Conservation (phyloP, 2,329 filamentous ascomycete genomes). For the Venturia aucupariae region DNA sequence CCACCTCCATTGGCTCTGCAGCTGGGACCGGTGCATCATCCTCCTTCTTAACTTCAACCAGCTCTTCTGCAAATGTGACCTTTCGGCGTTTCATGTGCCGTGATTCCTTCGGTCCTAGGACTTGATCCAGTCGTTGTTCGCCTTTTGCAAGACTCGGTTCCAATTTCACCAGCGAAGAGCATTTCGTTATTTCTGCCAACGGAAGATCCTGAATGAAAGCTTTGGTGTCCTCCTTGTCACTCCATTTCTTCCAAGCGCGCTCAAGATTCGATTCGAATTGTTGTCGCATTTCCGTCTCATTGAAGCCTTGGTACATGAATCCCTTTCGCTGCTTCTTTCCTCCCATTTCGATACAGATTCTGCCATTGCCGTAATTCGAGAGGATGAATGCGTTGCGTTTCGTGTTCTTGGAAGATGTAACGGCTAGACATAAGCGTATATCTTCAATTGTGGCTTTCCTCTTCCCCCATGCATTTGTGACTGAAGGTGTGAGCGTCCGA, state of each 20-base stretch:
- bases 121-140: conserved; percentile 57
- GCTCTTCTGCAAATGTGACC: background rate
- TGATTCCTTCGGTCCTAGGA: conserved; percentile 50
- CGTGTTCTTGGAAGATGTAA: conserved; percentile 24
- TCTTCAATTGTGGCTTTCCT: conserved; percentile 38
- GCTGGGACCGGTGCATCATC: background rate
- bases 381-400: conserved; percentile 28
- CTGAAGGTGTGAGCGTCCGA: conserved; percentile 29
- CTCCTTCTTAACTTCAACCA: background rate
- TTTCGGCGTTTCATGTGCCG: background rate
- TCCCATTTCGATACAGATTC: conserved; percentile 33
- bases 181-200: conserved; percentile 29
- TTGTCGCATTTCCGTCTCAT: conserved; percentile 40
- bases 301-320: conserved; percentile 24
- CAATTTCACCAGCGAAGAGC: conserved; percentile 25
- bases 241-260: conserved; percentile 34
- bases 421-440: conserved; percentile 36
- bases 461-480: conserved; percentile 37
- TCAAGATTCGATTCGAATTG: conserved; percentile 42
- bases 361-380: conserved; percentile 35
- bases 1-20: background rate
- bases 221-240: conserved; percentile 26
- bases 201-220: conserved; percentile 27
- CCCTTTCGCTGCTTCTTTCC: conserved; percentile 20
- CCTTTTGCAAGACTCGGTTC: conserved; percentile 34